Evolutionary conservation across 345 rosid species (phyloP).

Genomic region (Nephelium lappaceum): DNA sequence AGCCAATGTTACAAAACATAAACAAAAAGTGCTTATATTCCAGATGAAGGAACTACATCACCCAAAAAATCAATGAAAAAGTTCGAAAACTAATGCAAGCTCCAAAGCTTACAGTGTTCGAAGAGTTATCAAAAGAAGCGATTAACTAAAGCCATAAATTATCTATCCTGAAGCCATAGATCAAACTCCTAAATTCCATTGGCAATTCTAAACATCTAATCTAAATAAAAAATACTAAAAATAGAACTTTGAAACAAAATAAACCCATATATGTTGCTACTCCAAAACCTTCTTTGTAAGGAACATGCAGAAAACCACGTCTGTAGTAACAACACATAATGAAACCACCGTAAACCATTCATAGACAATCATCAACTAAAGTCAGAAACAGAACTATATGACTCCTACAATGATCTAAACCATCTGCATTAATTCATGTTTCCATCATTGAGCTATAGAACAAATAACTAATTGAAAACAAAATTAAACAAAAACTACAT

Average conservation of each 20-base stretch:
- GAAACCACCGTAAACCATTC: not conserved
- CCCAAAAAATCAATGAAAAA: not conserved
- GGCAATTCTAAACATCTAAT: not conserved
- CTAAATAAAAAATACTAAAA: not conserved
- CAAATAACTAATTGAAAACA: not conserved
- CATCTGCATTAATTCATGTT: slow-evolving; percentile 9
- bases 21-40: not conserved
- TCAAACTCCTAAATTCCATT: not conserved
- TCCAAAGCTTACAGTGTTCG: too few species aligned
- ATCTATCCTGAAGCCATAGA: not conserved
- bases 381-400: not conserved
- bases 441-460: not conserved
- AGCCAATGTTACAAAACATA: not conserved
- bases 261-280: not conserved
- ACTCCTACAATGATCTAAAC: not conserved
- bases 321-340: not conserved
- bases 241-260: not conserved
- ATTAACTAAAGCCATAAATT: not conserved
- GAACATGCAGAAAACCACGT: not conserved
- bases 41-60: slow-evolving; percentile 2
- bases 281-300: not conserved
- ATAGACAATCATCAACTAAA: not conserved
- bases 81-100: too few species aligned
- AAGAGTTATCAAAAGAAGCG: not conserved
- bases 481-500: not conserved